phyloP scores from a whole-genome alignment of 495 filamentous ascomycete genomes.

The Astrothelium subdiscretum region DNA sequence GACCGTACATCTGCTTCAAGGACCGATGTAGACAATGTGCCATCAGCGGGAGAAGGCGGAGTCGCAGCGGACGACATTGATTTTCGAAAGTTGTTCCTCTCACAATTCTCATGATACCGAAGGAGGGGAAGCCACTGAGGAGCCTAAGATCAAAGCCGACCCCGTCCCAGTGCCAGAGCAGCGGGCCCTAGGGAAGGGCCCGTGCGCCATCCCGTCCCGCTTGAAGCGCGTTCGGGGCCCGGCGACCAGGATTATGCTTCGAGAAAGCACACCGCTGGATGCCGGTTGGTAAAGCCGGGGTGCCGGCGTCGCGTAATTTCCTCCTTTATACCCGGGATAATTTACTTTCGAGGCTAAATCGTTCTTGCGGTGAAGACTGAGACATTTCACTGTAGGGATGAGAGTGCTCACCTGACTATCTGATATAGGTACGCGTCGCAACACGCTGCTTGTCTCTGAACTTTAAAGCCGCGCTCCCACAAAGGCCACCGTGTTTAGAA shows the following conservation, averaged over 20 bases:
- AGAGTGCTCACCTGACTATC: no score
- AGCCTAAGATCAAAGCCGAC: not conserved
- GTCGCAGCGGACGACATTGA: not conserved
- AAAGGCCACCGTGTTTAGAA: no score
- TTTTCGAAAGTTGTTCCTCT: not conserved
- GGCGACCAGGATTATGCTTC: not conserved
- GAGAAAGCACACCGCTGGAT: not conserved
- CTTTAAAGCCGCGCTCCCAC: no score
- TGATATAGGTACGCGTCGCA: no score
- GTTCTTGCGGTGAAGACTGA: no score
- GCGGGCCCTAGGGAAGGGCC: not conserved
- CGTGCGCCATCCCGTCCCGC: not conserved
- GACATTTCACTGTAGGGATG: no score
- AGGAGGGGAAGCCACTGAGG: constrained; percentile 1
- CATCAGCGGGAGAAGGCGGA: not conserved
- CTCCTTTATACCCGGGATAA: no score
- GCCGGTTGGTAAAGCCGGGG: no score
- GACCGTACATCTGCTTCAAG: not conserved
- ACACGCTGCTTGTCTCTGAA: no score
- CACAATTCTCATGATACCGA: not conserved
- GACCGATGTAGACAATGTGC: not conserved
- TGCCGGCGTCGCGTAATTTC: no score
- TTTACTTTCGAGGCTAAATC: no score
- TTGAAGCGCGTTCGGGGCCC: not conserved
- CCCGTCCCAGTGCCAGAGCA: not conserved